These are phyloP conservation scores for Colletotrichum scovillei DNA, from an alignment of 2,329 filamentous ascomycete species.

Conservation along the genomic window DNA sequence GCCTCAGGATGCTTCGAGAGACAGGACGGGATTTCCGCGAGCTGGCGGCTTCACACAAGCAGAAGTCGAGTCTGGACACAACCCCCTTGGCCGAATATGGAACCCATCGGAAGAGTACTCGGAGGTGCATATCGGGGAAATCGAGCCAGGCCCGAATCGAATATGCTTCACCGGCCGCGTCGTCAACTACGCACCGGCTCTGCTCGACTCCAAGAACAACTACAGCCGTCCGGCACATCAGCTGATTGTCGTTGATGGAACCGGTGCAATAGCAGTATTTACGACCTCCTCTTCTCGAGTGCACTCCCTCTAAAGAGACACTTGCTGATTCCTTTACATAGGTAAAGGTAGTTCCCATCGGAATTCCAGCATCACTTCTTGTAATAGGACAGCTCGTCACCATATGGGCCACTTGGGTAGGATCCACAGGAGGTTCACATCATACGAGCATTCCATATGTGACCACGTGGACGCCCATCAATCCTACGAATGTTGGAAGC, in stretches of 20 bases:
- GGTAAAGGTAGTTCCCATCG: constrained; percentile 58
- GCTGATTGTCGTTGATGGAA: constrained; percentile 66
- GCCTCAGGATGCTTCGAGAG: not conserved
- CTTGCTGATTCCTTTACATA: constrained; percentile 38
- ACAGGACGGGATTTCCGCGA: constrained; percentile 22
- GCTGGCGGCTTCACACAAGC: constrained; percentile 65
- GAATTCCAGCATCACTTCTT: constrained; percentile 44
- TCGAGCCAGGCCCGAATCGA: constrained; percentile 60
- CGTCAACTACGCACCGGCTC: constrained; percentile 63
- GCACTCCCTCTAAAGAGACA: constrained; percentile 5
- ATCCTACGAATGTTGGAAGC: constrained; percentile 66
- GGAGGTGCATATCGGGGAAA: constrained; percentile 55
- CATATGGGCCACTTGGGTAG: constrained; percentile 67
- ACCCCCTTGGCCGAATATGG: constrained; percentile 51
- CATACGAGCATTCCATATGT: constrained; percentile 50
- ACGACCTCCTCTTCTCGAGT: constrained; percentile 38
- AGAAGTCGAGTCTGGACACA: constrained; percentile 53
- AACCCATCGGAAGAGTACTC: constrained; percentile 58
- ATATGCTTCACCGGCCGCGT: constrained; percentile 66
- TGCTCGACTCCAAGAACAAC: constrained; percentile 45
- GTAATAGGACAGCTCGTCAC: constrained; percentile 64
- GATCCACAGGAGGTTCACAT: constrained; percentile 52
- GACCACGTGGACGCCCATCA: constrained; percentile 65
- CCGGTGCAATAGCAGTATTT: constrained; percentile 59
- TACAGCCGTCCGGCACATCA: constrained; percentile 60